Percentiles rank a stretch among this genome's conserved stretches.
Conservation (phyloP, 345 rosid genomes). For the Gossypium mustelinum region DNA sequence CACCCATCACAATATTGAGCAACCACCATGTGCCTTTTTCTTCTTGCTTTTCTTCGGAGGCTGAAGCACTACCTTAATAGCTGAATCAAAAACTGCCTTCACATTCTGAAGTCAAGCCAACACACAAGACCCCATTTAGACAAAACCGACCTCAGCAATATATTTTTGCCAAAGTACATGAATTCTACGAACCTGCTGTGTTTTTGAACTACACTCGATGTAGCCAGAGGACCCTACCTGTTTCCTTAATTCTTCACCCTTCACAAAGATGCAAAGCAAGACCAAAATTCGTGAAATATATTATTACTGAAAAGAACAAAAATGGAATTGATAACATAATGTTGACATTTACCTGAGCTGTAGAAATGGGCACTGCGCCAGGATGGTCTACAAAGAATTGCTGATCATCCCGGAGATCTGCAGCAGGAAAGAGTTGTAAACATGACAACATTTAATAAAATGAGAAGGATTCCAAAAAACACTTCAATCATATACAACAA, state of each 20-base stretch:
- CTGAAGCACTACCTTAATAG: conserved; percentile 4
- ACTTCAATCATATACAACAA: background rate
- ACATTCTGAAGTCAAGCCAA: background rate
- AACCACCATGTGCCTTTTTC: background rate
- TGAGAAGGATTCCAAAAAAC: background rate
- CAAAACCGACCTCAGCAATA: too few species aligned
- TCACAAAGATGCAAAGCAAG: conserved; percentile 10
- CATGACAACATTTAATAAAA: conserved; percentile 3
- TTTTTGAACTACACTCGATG: conserved; percentile 7
- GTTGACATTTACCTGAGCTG: conserved; percentile 36
- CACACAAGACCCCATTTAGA: conserved; percentile 15
- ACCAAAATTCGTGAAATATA: background rate
- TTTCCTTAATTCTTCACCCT: conserved; percentile 96
- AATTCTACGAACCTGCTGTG: background rate
- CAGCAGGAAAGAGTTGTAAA: background rate
- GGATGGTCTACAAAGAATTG: background rate
- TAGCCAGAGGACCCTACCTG: conserved; percentile 78
- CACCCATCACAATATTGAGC: background rate
- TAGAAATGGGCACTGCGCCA: conserved; percentile 38
- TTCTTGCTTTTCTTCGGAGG: background rate
- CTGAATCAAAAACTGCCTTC: conserved; percentile 7
- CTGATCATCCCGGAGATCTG: conserved; percentile 6
- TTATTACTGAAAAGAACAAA: background rate
- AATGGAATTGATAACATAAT: too few species aligned
- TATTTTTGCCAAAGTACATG: too few species aligned